Conservation (phyloP, 2,329 filamentous ascomycete species). For the Arthrobotrys musiformis region DNA sequence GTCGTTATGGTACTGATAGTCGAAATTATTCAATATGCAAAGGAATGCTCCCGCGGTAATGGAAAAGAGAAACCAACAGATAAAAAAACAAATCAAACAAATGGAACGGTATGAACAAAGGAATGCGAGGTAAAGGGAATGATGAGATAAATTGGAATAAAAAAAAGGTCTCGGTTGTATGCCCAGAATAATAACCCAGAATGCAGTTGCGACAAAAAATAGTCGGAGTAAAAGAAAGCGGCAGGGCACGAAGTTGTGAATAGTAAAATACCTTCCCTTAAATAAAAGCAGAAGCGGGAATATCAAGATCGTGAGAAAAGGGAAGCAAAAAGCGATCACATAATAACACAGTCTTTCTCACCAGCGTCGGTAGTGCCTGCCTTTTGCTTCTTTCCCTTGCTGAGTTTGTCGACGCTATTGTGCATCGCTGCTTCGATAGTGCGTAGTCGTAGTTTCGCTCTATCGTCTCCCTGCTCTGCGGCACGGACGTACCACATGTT, state of each 20-base stretch:
- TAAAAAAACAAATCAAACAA: not conserved
- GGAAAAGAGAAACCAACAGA: not conserved
- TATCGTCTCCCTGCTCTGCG: slow-evolving; percentile 88
- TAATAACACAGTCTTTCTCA: slow-evolving; percentile 51
- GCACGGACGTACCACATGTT: slow-evolving; percentile 99
- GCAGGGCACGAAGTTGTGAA: not conserved
- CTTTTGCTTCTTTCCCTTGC: slow-evolving; percentile 51
- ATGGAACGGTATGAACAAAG: not conserved
- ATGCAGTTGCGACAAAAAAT: slow-evolving; percentile 6
- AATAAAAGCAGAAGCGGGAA: too few species aligned
- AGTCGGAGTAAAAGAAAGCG: not conserved
- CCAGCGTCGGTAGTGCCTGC: slow-evolving; percentile 20
- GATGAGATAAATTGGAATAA: not conserved
- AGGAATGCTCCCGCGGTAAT: slow-evolving; percentile 10
- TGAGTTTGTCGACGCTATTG: slow-evolving; percentile 62
- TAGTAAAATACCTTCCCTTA: slow-evolving; percentile 1
- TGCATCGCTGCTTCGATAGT: slow-evolving; percentile 86
- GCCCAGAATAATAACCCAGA: not conserved
- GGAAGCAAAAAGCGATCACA: slow-evolving; percentile 32
- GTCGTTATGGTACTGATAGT: slow-evolving; percentile 2
- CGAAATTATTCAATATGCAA: not conserved
- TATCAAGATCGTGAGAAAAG: slow-evolving; percentile 9
- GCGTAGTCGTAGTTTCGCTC: slow-evolving; percentile 84
- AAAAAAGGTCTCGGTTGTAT: slow-evolving; percentile 1
- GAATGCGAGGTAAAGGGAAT: slow-evolving; percentile 14